phyloP scores from a whole-genome alignment of 306 rosid species.

The Pyrus pyrifolia region DNA sequence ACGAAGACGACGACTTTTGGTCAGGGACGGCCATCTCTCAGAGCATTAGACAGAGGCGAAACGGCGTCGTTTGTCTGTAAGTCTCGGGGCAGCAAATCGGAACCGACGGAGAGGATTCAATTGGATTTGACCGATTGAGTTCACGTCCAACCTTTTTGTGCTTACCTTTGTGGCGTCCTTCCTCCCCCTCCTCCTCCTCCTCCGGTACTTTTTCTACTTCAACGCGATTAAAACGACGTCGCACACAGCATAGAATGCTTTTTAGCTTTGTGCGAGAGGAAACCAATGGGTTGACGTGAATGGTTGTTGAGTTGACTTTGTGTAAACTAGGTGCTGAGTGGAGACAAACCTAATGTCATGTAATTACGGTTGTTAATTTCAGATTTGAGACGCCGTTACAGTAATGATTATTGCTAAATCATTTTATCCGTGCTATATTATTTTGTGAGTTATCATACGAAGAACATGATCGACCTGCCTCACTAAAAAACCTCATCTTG shows the following conservation, averaged over 20 bases:
- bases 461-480: too few relatives aligned
- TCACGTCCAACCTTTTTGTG: slow-evolving; percentile 19
- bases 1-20: slow-evolving; percentile 49
- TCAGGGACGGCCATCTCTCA: slow-evolving; percentile 67
- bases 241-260: background rate
- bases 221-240: slow-evolving; percentile 4
- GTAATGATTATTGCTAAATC: too few relatives aligned
- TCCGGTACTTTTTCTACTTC: background rate
- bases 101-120: slow-evolving; percentile 21
- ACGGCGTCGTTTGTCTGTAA: background rate
- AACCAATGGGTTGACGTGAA: slow-evolving; percentile 15
- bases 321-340: too few relatives aligned
- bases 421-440: too few relatives aligned
- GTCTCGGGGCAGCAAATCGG: slow-evolving; percentile 11
- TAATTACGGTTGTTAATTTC: too few relatives aligned
- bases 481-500: too few relatives aligned
- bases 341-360: background rate
- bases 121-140: slow-evolving; percentile 16
- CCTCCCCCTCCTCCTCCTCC: background rate
- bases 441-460: too few relatives aligned
- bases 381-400: too few relatives aligned
- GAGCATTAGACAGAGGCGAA: slow-evolving; percentile 18
- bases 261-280: background rate
- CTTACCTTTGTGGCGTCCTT: background rate
- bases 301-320: slow-evolving; percentile 12